Evolutionary conservation across 768 basidiomycete genomes (phyloP), one percentile per base, ranked within the genome.

Genomic region (Leccinum boreale): DNA sequence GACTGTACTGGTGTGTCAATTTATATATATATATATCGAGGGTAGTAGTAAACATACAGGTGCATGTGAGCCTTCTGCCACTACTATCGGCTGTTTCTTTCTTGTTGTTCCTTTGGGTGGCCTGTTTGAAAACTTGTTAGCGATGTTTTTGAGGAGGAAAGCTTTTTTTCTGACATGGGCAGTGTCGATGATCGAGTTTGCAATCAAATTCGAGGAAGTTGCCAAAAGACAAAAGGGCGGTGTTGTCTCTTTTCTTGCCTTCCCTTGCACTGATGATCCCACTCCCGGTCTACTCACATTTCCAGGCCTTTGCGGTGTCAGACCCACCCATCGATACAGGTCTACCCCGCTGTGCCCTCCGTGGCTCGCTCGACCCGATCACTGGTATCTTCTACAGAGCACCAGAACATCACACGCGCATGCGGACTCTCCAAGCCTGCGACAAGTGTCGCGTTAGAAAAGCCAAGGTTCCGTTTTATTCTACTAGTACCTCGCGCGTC

Each of bases 391-490:
- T 86, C 65, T 85, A 86, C 68, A 80, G 78, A 15, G 80, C 83
- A 0, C 79, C 83, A 1, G 85, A 87, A 61, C 84, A 85, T 4
- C 11, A 8, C 56, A 81, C 85, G 1, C 79, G 87, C 0, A 71
- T 87, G 29, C 80, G 88, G 51, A 90, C 89, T 0, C 83, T 84
- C 0, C 87, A 89, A 65, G 87, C 87, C 3, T 90, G 88, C 71
- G 85, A 89, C 65, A 86, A 86, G 67, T 90, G 89, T 68, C 80
- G 89, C 14, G 77, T 77, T 1, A 74, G 87, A 51, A 91, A 90
- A 69, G 87, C 86, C 29, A 91, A 90, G 79, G 88, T 89, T 62
- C 50, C 79, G 31, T 17, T 24, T 50, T 29, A 52, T 29, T 14
- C 39, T 11, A 21, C 7, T 12, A 26, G 24, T 10, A 11, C 7